Evolutionary conservation across 192 early-diverging fungal genomes (phyloP), one percentile per base, ranked within the genome.

Genomic region (Radiomyces spectabilis): DNA sequence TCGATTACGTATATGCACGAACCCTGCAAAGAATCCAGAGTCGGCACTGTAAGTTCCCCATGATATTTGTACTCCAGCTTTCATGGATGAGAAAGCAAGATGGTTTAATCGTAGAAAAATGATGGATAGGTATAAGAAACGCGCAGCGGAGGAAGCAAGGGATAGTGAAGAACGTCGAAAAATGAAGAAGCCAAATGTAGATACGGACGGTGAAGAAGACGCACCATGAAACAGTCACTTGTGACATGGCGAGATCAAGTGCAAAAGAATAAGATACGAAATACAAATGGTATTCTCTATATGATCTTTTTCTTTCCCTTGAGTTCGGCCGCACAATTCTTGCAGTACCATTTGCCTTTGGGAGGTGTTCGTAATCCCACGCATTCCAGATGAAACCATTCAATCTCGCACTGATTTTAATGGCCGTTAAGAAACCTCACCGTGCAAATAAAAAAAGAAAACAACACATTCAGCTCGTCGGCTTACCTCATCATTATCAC

Each of bases 331-430:
- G 44, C 35, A 44, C 91, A 94, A 27, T 78, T 72, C 2, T 73
- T 76, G 58, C 92, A 94, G 71, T 80, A 94, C 92, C 92, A 94
- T 46, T 77, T 80, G 8, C 91, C 92, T 53, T 90, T 84, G 10
- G 85, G 85, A 37, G 80, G 90, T 6, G 69, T 72, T 9, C 69
- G 79, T 24, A 94, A 68, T 8, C 87, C 88, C 16, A 93, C 92
- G 42, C 92, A 94, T 3, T 66, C 79, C 48, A 86, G 76, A 64
- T 94, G 92, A 70, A 94, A 94, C 92, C 92, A 94, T 76, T 94
- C 90, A 59, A 85, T 81, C 21, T 81, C 80, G 59, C 92, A 94
- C 52, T 57, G n/a, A n/a, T n/a, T n/a, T n/a, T n/a, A n/a, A n/a
- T n/a, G n/a, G n/a, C n/a, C n/a, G n/a, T n/a, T n/a, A n/a, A n/a